Evolutionary conservation across 2,329 filamentous ascomycete genomes (phyloP).

Genomic region (Microdochium nivale): DNA sequence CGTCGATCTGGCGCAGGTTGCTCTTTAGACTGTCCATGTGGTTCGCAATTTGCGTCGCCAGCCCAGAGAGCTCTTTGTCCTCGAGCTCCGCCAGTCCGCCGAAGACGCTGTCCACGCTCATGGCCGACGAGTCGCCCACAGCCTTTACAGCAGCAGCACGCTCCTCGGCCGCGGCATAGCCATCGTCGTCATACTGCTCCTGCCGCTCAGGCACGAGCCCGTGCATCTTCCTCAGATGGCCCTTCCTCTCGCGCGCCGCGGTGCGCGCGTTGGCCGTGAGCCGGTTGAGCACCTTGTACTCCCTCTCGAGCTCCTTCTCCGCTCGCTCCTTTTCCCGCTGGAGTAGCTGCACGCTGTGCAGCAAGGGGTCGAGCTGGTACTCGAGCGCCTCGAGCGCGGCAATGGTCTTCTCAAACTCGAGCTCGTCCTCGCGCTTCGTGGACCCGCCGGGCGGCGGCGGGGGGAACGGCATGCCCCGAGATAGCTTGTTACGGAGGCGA

Average conservation of each 20-base stretch:
- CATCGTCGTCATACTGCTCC: constrained; percentile 2
- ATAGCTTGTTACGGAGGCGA: constrained; percentile 48
- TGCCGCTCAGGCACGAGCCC: constrained; percentile 34
- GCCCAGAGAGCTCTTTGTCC: constrained; percentile 32
- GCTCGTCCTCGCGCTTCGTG: constrained; percentile 42
- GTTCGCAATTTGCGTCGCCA: constrained; percentile 39
- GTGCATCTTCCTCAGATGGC: constrained; percentile 39
- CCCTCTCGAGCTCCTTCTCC: constrained; percentile 44
- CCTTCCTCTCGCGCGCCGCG: constrained; percentile 41
- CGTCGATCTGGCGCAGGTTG: constrained; percentile 46
- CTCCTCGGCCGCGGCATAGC: constrained; percentile 3
- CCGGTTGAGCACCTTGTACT: constrained; percentile 40
- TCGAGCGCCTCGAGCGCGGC: constrained; percentile 50
- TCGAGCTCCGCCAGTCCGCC: constrained; percentile 23
- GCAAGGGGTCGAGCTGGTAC: constrained; percentile 48
- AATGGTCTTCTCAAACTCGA: constrained; percentile 58
- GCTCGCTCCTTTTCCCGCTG: constrained; percentile 47
- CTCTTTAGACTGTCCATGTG: constrained; percentile 48
- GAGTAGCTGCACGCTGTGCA: constrained; percentile 56
- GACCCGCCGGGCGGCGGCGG: constrained; percentile 30
- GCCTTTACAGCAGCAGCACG: constrained; percentile 8
- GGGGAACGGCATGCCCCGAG: constrained; percentile 58
- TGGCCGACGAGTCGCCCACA: constrained; percentile 4
- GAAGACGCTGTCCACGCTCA: constrained; percentile 13
- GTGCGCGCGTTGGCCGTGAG: constrained; percentile 49